Percentiles rank a stretch among this genome's conserved stretches.
phyloP scores from a whole-genome alignment of 306 rosid genomes.

The Luffa acutangula region DNA sequence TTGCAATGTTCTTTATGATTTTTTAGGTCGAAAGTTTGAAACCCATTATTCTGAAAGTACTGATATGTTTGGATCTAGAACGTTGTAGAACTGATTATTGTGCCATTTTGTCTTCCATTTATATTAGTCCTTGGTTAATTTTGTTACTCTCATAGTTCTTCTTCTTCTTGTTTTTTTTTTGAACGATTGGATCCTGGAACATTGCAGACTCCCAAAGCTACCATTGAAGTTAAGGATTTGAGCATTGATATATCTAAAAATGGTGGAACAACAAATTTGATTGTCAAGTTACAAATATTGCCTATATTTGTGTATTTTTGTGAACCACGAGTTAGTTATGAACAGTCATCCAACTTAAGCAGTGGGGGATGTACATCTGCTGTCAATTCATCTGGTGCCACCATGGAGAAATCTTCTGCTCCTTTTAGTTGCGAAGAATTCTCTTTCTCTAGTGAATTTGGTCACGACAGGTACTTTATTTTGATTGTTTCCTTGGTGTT shows the following conservation, averaged over 20 bases:
- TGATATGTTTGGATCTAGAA: background rate
- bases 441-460: slow-evolving; percentile 74
- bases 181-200: slow-evolving; percentile 22
- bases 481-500: background rate
- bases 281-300: slow-evolving; percentile 62
- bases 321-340: slow-evolving; percentile 63
- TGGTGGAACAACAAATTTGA: slow-evolving; percentile 55
- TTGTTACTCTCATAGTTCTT: slow-evolving; percentile 3
- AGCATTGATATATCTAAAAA: slow-evolving; percentile 72
- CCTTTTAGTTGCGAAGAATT: slow-evolving; percentile 69
- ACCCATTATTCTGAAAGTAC: background rate
- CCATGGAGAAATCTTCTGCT: slow-evolving; percentile 52
- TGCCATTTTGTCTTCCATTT: background rate
- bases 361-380: slow-evolving; percentile 47
- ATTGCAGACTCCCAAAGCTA: slow-evolving; percentile 73
- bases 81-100: background rate
- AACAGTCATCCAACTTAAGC: slow-evolving; percentile 48
- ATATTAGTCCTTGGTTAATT: background rate
- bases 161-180: slow-evolving; percentile 8
- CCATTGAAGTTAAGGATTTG: slow-evolving; percentile 79
- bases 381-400: slow-evolving; percentile 39
- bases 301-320: slow-evolving; percentile 64
- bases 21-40: slow-evolving; percentile 7
- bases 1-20: background rate
- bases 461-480: slow-evolving; percentile 73